Base-by-base conservation (phyloP, 495 filamentous ascomycete species). In the Podospora bellae-mahoneyi region DNA sequence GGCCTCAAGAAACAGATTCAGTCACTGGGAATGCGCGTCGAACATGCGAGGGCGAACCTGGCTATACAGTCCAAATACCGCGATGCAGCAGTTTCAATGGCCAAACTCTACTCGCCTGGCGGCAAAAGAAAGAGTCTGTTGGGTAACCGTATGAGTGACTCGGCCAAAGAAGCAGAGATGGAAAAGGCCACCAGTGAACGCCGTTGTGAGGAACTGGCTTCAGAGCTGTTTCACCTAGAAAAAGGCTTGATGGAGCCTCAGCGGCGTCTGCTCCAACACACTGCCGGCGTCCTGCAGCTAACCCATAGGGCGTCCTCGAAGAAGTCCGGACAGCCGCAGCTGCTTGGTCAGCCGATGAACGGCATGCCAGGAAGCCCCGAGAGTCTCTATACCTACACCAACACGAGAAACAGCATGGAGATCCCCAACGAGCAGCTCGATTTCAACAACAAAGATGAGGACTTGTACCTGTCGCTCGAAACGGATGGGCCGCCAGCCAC, bases 41-140 rank as follows among this genome's bases (percentile, higher is more conserved):
- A 93, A 65, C 87, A 89, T 59, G 87, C 91, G 13, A 88, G 88
- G 73, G 85, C 91, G 48, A 97, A 92, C 78, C 84, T 98, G 53
- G 87, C 89, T n/a, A 88, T 97, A 60, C 95, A 99, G 74, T 91
- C 88, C 26, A 98, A 97, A 79, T 89, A 97, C 67, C 89, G 92
- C 68, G 94, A 97, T 84, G 96, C 95, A 0, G 94, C 96, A 13
- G 84, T 89, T 67, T 95, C 92, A 18, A 88, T 99, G 75, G 88
- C 87, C 58, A 84, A 91, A 70, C 80, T 99, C 28, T 90, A 96
- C 74, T 86, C 85, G 26, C 78, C 78, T 2, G 82, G 77, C 54
- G 78, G 69, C 62, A 84, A 78, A 71, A 75, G 78, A 53, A 80
- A 82, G 66, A 90, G 87, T 65, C 75, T 88, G 3, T 79, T 88